These are phyloP conservation scores for Polytolypa hystricis DNA, from an alignment of 2,329 filamentous ascomycete genomes.

Conservation along the genomic window DNA sequence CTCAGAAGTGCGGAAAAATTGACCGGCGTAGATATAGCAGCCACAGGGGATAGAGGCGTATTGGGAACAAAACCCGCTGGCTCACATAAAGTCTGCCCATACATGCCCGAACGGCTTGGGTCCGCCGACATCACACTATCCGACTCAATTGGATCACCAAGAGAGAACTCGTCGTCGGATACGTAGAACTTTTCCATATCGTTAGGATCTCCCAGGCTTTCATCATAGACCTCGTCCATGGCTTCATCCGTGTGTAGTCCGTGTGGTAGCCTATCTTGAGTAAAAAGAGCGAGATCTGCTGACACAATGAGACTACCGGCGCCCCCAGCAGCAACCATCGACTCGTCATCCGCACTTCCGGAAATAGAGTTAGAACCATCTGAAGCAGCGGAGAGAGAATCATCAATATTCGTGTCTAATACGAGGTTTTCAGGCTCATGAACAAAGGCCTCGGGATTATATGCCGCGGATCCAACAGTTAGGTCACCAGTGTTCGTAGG, in stretches of 20 bases:
- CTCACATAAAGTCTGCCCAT: no score
- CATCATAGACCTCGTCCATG: slow-evolving; percentile 1
- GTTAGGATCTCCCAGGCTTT: slow-evolving; percentile 1
- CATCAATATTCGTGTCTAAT: neutral
- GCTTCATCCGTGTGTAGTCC: neutral
- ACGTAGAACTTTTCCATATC: slow-evolving; percentile 11
- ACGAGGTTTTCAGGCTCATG: neutral
- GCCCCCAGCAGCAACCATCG: neutral
- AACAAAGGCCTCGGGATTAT: neutral
- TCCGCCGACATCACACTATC: no score
- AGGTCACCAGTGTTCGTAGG: neutral
- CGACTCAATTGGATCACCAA: slow-evolving; percentile 3
- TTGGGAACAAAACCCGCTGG: no score
- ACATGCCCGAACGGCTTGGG: no score
- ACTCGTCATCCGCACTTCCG: neutral
- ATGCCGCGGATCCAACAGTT: neutral
- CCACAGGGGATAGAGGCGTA: no score
- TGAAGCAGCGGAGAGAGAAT: neutral
- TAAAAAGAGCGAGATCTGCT: slow-evolving; percentile 7
- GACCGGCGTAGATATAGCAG: no score
- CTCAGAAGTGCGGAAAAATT: no score
- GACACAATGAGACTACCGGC: slow-evolving; percentile 9
- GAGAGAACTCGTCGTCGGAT: slow-evolving; percentile 10
- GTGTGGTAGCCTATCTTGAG: slow-evolving; percentile 4
- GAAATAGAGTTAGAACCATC: slow-evolving; percentile 1